Percentiles rank a stretch among this genome's conserved stretches.
phyloP scores from a whole-genome alignment of 73 alveolate genomes.

The Paraurostyla sp. region DNA sequence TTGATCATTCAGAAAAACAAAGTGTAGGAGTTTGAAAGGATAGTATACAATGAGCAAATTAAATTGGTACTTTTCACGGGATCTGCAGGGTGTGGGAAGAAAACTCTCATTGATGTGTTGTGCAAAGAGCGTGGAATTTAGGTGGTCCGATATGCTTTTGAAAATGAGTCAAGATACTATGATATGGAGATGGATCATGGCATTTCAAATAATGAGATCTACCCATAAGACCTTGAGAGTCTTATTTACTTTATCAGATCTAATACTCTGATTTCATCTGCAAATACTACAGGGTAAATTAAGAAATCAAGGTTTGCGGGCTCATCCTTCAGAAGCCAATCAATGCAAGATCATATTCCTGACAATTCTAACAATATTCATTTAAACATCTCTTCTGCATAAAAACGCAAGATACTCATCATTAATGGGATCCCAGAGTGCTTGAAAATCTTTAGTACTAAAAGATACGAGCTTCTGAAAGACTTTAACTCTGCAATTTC shows the following conservation, averaged over 20 bases:
- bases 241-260: slow-evolving; percentile 22
- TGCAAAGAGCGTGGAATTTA: not conserved
- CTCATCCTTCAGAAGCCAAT: not conserved
- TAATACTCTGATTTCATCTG: not conserved
- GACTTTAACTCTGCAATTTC: slow-evolving; percentile 9
- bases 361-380: too few species aligned
- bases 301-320: not conserved
- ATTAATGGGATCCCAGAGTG: slow-evolving; percentile 65
- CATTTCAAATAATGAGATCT: not conserved
- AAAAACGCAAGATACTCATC: slow-evolving; percentile 5
- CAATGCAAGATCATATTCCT: not conserved
- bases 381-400: not conserved
- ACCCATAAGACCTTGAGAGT: slow-evolving; percentile 10
- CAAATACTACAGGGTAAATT: not conserved
- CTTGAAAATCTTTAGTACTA: slow-evolving; percentile 6
- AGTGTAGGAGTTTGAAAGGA: slow-evolving; percentile 14
- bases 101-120: slow-evolving; percentile 21
- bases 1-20: slow-evolving; percentile 29
- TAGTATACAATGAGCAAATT: not conserved
- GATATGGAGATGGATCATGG: not conserved
- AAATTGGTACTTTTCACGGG: slow-evolving; percentile 40
- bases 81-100: slow-evolving; percentile 61
- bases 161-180: not conserved
- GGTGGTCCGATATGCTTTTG: not conserved
- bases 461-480: slow-evolving; percentile 6